Base-by-base conservation (phyloP, 345 rosid species). In the Gossypium bickii region DNA sequence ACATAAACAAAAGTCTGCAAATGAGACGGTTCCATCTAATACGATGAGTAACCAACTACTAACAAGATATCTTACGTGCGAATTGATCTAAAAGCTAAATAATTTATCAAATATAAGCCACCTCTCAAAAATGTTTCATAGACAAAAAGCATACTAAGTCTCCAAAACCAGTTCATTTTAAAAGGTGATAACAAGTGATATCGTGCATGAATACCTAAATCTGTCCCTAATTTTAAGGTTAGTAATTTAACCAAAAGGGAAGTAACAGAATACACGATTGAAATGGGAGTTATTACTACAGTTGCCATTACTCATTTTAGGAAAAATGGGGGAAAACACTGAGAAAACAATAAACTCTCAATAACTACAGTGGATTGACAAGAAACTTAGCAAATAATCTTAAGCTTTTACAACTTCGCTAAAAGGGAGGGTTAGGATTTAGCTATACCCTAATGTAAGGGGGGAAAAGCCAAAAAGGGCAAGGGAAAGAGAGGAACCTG, bases 401-500 rank as follows among this genome's bases (percentile, higher is more conserved):
- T 24, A 25, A 41, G 55, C 6, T 16, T 20, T 58, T 3, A 75
- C 0, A 56, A 56, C 7, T 18, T 16, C 5, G 3, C 12, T 27
- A 55, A 68, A 77, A 24, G 17, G 24, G 41, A 16, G 27, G 1
- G 7, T 41, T 58, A 75, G 77, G 75, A 82, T 73, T 75, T 68
- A 74, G 68, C 71, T 65, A 80, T 75, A 85, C 79, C 82, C 85
- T 78, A 78, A 1, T 16, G 60, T 48, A 58, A 1, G 7, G 41
- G 61, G 12, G 25, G 44, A 1, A 70, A 34, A 34, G 7, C 41
- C 41, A 34, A 34, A 20, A 17, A 63, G 48, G 64, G 64, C 29
- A 65, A 18, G 43, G 25, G 74, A 62, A 58, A 66, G 59, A 0
- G 74, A 90, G 44, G 58, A 77, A 93, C 99, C 99, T 83, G 93